Evolutionary conservation across 495 filamentous ascomycete species (phyloP).

Genomic region (Penicillium subrubescens): DNA sequence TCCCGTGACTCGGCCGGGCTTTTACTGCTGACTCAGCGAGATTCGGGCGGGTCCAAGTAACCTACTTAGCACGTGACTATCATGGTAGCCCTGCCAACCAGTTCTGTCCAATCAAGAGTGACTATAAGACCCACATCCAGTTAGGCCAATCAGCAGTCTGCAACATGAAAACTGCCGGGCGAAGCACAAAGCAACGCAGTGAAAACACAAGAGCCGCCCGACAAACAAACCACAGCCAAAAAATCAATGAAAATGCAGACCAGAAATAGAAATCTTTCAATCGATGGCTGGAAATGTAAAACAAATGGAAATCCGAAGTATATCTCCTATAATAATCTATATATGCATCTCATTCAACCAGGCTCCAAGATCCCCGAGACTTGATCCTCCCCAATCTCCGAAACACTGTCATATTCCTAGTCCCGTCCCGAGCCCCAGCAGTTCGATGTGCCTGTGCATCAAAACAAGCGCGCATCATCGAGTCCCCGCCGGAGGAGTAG

Average conservation of each 20-base stretch:
- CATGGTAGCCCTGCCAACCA: slow-evolving; percentile 32
- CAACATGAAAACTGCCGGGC: slow-evolving; percentile 6
- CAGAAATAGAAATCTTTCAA: neutral
- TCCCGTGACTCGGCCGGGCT: neutral
- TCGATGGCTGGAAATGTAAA: neutral
- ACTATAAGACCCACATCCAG: slow-evolving; percentile 7
- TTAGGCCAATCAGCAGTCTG: slow-evolving; percentile 18
- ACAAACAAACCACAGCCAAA: neutral
- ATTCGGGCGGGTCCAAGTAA: neutral
- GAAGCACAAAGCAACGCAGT: neutral
- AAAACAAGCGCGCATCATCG: slow-evolving; percentile 26
- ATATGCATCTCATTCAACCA: neutral
- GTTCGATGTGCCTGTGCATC: slow-evolving; percentile 19
- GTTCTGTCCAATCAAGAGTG: slow-evolving; percentile 13
- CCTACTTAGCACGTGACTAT: neutral
- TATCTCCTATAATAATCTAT: neutral
- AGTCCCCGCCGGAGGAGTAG: slow-evolving; percentile 10
- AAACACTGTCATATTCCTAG: slow-evolving; percentile 1
- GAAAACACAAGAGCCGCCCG: slow-evolving; percentile 3
- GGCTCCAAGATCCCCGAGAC: neutral
- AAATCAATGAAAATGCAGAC: neutral
- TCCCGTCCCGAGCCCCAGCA: neutral
- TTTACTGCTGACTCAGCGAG: slow-evolving; percentile 11
- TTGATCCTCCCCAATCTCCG: neutral
- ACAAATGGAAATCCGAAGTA: neutral